These are phyloP conservation scores for Fusarium tanahbumbuense DNA, from an alignment of 2,329 filamentous ascomycete genomes.

Conservation along the genomic window DNA sequence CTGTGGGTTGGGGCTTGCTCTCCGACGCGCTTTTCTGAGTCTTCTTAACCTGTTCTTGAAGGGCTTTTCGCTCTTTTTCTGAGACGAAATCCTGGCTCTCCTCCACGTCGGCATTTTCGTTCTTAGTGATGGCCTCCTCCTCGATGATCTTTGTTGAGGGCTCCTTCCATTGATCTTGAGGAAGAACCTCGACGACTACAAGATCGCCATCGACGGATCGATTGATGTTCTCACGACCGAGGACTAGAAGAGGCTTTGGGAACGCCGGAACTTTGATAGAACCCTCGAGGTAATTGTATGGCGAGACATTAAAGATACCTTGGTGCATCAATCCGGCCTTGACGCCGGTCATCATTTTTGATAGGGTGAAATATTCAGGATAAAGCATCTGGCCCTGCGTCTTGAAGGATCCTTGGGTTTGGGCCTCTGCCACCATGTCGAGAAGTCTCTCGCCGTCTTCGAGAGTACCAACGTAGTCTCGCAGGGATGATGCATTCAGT, in stretches of 20 bases:
- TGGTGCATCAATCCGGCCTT: constrained; percentile 92
- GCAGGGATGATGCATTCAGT: constrained; percentile 74
- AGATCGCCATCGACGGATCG: constrained; percentile 90
- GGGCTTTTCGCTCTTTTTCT: constrained; percentile 83
- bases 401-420: constrained; percentile 73
- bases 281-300: constrained; percentile 97
- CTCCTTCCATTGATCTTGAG: constrained; percentile 96
- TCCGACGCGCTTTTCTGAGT: constrained; percentile 82
- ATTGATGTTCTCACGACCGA: constrained; percentile 97
- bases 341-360: constrained; percentile 93
- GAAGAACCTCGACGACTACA: constrained; percentile 91
- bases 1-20: constrained; percentile 86
- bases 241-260: constrained; percentile 85
- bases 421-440: constrained; percentile 90
- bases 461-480: constrained; percentile 84
- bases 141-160: constrained; percentile 96
- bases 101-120: constrained; percentile 92
- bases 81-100: constrained; percentile 82
- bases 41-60: constrained; percentile 92
- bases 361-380: constrained; percentile 87
- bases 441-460: constrained; percentile 86
- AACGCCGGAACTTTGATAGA: constrained; percentile 92
- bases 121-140: constrained; percentile 89
- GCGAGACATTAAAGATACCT: constrained; percentile 94
- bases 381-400: constrained; percentile 80